phyloP scores from a whole-genome alignment of 495 filamentous ascomycete genomes.

The Talaromyces stipitatus region DNA sequence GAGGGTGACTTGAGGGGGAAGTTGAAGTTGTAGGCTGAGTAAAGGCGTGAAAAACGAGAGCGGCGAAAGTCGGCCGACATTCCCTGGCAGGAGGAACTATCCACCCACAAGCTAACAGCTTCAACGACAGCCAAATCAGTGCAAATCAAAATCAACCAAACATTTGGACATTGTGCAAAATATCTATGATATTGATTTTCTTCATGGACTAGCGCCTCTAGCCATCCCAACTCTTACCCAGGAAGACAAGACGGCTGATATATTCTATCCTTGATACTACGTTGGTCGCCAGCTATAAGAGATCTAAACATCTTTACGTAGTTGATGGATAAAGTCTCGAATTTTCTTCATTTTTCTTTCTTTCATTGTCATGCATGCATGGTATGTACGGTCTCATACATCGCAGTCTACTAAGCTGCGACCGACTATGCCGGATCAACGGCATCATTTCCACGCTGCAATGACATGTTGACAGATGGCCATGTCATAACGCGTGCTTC shows the following conservation, averaged over 20 bases:
- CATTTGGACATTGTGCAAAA: no score
- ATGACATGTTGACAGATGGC: neutral
- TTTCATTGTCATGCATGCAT: neutral
- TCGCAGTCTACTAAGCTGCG: slow-evolving; percentile 1
- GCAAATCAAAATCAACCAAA: neutral
- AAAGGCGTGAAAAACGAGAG: neutral
- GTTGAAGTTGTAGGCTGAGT: slow-evolving; percentile 1
- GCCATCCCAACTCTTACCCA: no score
- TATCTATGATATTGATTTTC: no score
- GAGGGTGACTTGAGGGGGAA: neutral
- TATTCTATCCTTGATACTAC: neutral
- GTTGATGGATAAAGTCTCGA: neutral
- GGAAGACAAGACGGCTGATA: no score
- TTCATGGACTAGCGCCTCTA: no score
- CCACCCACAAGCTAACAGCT: neutral
- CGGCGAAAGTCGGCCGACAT: slow-evolving; percentile 3
- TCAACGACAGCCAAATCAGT: neutral
- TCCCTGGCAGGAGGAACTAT: neutral
- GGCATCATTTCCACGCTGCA: neutral
- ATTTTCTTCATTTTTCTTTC: neutral
- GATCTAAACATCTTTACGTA: neutral
- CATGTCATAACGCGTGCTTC: neutral
- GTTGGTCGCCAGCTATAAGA: neutral
- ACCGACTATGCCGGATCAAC: neutral
- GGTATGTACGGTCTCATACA: neutral